These are phyloP conservation scores for Backusella liffmaniae DNA, from an alignment of 192 early-diverging fungal genomes.

Conservation along the genomic window DNA sequence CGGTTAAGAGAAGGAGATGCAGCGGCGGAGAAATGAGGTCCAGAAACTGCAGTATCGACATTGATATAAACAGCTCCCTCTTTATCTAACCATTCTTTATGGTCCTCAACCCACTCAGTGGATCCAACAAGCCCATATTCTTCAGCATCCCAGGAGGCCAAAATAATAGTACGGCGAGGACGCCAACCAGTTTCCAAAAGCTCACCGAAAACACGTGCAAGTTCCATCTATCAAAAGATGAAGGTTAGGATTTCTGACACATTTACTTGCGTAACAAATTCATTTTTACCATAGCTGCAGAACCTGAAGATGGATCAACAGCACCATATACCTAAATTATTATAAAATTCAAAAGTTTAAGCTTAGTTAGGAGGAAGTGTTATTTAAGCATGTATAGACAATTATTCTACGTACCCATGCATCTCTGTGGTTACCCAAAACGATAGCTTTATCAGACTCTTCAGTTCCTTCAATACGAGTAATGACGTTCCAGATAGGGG, in stretches of 20 bases:
- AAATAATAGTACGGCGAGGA: constrained; percentile 59
- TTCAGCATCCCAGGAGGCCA: constrained; percentile 74
- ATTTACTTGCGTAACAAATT: neutral
- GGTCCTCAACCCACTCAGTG: constrained; percentile 73
- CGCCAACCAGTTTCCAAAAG: constrained; percentile 62
- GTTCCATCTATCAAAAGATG: constrained; percentile 38
- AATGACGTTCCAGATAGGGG: constrained; percentile 66
- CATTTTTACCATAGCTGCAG: constrained; percentile 45
- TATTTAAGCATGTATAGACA: neutral
- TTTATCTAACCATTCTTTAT: constrained; percentile 57
- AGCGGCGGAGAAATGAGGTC: constrained; percentile 45
- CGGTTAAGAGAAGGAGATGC: constrained; percentile 54
- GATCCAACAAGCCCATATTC: constrained; percentile 66
- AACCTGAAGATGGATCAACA: constrained; percentile 62
- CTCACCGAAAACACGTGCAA: constrained; percentile 53
- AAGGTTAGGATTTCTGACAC: neutral
- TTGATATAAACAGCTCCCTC: constrained; percentile 62
- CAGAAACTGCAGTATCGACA: constrained; percentile 55
- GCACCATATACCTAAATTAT: constrained; percentile 51
- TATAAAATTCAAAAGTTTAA: neutral
- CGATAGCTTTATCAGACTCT: constrained; percentile 53
- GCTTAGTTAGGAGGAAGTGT: neutral
- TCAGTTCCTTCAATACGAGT: constrained; percentile 58
- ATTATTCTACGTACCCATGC: constrained; percentile 49
- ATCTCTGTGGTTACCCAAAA: constrained; percentile 62